These are phyloP conservation scores for Hypoxylon sp. DNA, from an alignment of 2,329 filamentous ascomycete species.

Conservation along the genomic window DNA sequence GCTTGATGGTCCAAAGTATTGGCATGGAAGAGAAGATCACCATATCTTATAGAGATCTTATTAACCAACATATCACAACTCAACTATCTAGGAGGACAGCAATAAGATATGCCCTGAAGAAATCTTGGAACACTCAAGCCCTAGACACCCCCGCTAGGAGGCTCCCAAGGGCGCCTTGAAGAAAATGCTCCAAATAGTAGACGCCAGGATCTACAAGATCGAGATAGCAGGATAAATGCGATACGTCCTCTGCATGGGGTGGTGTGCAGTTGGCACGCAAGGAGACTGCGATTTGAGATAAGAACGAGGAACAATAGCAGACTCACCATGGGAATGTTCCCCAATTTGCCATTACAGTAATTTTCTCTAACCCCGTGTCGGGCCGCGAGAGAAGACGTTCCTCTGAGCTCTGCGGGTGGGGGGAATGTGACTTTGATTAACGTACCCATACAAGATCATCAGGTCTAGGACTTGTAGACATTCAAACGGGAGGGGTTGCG, in stretches of 20 bases:
- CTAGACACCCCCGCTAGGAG: conserved; percentile 47
- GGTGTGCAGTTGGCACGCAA: conserved; percentile 51
- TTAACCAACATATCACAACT: conserved; percentile 30
- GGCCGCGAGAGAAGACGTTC: conserved; percentile 31
- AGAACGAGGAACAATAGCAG: conserved; percentile 50
- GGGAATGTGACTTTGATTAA: conserved; percentile 56
- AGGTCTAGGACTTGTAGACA: conserved; percentile 49
- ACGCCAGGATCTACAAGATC: conserved; percentile 48
- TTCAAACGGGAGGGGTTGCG: conserved; percentile 47
- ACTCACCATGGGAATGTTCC: conserved; percentile 53
- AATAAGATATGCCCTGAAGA: conserved; percentile 49
- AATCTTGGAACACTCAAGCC: conserved; percentile 40
- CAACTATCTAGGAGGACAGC: conserved; percentile 42
- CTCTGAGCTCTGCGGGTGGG: conserved; percentile 36
- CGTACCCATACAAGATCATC: conserved; percentile 51
- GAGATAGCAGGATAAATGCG: conserved; percentile 36
- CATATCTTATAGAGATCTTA: conserved; percentile 55
- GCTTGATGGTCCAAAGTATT: conserved; percentile 45
- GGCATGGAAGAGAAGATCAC: conserved; percentile 54
- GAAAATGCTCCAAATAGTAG: conserved; percentile 50
- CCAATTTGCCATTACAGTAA: conserved; percentile 50
- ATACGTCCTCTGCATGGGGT: conserved; percentile 28
- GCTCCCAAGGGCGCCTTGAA: conserved; percentile 52
- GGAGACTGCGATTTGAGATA: conserved; percentile 48
- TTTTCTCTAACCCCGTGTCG: conserved; percentile 42